Conservation (phyloP, 106 monocot species). For the Dioscorea zingiberensis region DNA sequence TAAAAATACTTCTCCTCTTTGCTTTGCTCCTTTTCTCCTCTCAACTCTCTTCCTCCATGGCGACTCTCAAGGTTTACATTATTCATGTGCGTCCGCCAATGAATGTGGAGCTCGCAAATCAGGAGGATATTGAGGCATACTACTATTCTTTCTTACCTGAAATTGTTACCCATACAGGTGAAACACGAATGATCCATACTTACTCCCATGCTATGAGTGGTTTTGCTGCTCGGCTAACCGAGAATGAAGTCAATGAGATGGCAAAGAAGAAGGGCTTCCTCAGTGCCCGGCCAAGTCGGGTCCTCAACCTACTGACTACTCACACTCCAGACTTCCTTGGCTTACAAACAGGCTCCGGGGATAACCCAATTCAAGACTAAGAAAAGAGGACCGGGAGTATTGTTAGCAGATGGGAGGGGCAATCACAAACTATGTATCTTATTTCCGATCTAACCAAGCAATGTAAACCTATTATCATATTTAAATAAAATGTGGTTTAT, state of each 20-base stretch:
- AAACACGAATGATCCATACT: background rate
- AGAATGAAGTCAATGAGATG: background rate
- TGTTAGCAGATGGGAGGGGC: no score
- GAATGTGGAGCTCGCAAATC: no score
- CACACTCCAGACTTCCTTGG: background rate
- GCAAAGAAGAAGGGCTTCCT: conserved; percentile 1
- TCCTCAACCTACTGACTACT: background rate
- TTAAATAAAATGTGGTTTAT: no score
- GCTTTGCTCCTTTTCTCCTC: background rate
- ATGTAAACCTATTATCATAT: no score
- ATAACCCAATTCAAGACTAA: no score
- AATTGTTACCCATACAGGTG: background rate
- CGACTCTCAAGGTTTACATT: background rate
- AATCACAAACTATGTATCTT: no score
- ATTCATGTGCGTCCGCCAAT: background rate
- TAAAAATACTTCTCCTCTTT: background rate
- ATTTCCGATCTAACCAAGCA: no score
- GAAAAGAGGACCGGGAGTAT: no score
- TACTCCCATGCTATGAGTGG: background rate
- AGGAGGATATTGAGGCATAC: background rate
- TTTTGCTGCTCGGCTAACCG: background rate
- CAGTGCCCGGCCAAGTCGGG: background rate
- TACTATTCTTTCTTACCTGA: background rate
- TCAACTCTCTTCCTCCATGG: background rate
- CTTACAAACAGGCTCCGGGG: background rate